These are phyloP conservation scores for Rhododendron ferrugineum DNA, from an alignment of 148 eudicot species.

Conservation along the genomic window DNA sequence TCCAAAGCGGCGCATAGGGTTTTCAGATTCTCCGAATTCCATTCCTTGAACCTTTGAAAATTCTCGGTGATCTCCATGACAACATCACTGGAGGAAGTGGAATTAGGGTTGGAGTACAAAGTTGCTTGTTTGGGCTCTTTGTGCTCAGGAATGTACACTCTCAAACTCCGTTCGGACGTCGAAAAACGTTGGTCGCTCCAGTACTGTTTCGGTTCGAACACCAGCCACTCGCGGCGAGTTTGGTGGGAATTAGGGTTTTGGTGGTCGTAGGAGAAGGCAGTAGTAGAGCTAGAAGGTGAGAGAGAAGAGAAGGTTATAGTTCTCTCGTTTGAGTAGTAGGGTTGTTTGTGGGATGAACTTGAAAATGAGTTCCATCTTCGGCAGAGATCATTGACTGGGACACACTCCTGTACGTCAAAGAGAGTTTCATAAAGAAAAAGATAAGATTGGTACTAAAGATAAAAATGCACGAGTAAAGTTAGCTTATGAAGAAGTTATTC, in stretches of 20 bases:
- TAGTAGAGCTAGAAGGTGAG: conserved; percentile 54
- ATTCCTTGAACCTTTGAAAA: conserved; percentile 48
- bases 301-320: conserved; percentile 46
- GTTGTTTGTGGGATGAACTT: conserved; percentile 23
- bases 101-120: conserved; percentile 37
- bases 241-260: conserved; percentile 23
- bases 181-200: conserved; percentile 15
- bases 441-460: neutral
- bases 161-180: conserved; percentile 20
- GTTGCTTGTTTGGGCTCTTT: conserved; percentile 16
- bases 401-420: conserved; percentile 43
- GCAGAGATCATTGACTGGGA: conserved; percentile 39
- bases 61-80: conserved; percentile 53
- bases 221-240: conserved; percentile 8
- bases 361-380: conserved; percentile 56
- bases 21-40: conserved; percentile 52
- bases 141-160: conserved; percentile 27
- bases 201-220: conserved; percentile 21
- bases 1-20: conserved; percentile 59
- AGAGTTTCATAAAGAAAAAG: neutral
- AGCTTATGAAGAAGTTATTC: neutral
- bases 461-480: neutral
- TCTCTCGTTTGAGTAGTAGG: conserved; percentile 40
- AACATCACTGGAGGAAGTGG: conserved; percentile 49
- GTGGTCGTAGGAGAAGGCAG: conserved; percentile 44